Conservation (phyloP, 352 stramenopile genomes). For the Pythium brachiatum region DNA sequence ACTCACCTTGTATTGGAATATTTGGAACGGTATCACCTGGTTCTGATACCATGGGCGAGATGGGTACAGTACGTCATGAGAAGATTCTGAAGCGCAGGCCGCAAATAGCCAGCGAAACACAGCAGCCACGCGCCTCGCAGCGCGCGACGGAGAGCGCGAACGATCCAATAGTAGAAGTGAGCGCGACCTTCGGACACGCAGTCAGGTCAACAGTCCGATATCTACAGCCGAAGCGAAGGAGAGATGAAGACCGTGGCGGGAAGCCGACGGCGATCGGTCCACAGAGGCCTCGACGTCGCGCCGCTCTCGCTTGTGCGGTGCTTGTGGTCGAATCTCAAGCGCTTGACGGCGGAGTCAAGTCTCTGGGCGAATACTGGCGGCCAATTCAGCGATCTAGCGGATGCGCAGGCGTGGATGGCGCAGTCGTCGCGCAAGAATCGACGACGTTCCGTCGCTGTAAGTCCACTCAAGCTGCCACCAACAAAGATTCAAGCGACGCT, state of each 20-base stretch:
- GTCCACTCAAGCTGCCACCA: neutral
- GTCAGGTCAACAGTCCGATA: neutral
- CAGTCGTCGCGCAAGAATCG: neutral
- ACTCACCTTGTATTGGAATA: too few species aligned
- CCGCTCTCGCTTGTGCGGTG: neutral
- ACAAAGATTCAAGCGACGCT: neutral
- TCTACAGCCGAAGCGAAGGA: neutral
- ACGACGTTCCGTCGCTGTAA: neutral
- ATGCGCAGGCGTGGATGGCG: conserved; percentile 7
- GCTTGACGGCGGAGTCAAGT: conserved; percentile 10
- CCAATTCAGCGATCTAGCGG: conserved; percentile 5
- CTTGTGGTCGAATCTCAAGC: conserved; percentile 1
- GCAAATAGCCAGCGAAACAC: neutral
- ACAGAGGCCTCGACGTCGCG: neutral
- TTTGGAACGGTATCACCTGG: neutral
- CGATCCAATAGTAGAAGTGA: neutral
- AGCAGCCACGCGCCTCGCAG: neutral
- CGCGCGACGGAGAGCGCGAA: neutral
- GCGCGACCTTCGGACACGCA: neutral
- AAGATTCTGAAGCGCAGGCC: neutral
- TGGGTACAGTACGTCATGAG: neutral
- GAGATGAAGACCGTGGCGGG: neutral
- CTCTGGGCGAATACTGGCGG: conserved; percentile 15
- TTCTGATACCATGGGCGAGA: neutral
- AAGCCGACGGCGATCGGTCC: neutral